Evolutionary conservation across 129 eudicot genomes (phyloP).

Genomic region (Flaveria linearis): DNA sequence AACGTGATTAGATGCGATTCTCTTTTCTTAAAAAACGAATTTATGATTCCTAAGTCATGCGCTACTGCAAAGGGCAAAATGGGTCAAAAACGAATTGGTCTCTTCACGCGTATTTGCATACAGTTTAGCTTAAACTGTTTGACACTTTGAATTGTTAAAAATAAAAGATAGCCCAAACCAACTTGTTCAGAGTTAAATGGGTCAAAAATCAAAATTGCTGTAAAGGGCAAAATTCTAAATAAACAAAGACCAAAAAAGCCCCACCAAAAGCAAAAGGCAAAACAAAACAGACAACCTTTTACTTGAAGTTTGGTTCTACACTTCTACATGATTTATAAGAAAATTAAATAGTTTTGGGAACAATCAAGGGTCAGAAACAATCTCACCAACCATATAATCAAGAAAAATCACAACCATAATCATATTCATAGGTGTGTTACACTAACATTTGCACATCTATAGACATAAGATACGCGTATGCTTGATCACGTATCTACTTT

Average conservation of each 20-base stretch:
- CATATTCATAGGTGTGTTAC: background rate
- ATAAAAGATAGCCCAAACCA: background rate
- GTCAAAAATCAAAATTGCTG: background rate
- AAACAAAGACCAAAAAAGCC: background rate
- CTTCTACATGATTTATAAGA: background rate
- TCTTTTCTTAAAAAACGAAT: no score
- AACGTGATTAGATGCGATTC: no score
- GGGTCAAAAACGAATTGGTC: no score
- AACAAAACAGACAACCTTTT: conserved; percentile 24
- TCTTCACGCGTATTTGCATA: no score
- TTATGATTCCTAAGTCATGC: no score
- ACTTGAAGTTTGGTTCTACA: background rate
- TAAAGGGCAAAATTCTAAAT: conserved; percentile 5
- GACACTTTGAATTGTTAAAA: background rate
- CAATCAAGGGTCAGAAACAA: background rate
- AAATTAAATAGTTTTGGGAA: background rate
- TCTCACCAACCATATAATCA: background rate
- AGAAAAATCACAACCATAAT: background rate
- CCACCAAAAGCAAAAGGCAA: conserved; percentile 24
- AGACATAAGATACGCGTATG: no score
- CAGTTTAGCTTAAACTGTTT: background rate
- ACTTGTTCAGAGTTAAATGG: background rate
- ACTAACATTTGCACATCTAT: no score
- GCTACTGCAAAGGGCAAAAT: no score
- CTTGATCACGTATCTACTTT: no score